Conservation (phyloP, 2,329 filamentous ascomycete species). For the Fusarium sp. region DNA sequence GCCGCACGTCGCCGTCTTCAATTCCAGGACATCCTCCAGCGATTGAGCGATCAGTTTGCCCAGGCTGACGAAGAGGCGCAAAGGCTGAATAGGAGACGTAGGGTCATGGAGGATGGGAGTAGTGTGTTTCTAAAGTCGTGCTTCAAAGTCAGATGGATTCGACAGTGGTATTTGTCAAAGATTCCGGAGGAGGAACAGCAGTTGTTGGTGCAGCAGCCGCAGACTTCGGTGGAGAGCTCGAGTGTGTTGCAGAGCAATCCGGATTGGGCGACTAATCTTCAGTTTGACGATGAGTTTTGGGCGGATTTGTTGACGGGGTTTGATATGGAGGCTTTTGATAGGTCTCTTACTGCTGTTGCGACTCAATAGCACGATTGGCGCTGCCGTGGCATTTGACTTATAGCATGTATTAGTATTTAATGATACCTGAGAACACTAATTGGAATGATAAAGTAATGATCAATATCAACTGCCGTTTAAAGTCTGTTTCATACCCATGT, state of each 20-base stretch:
- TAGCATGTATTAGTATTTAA: neutral
- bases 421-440: neutral
- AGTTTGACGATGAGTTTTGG: constrained; percentile 46
- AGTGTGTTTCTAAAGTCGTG: constrained; percentile 46
- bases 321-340: constrained; percentile 23
- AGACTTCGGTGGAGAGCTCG: neutral
- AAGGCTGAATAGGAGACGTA: constrained; percentile 35
- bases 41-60: constrained; percentile 46
- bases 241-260: constrained; percentile 5
- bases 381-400: no score
- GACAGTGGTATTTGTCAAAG: constrained; percentile 51
- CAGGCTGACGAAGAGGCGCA: constrained; percentile 44
- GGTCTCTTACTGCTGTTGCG: neutral
- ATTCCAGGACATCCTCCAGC: constrained; percentile 42
- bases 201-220: neutral
- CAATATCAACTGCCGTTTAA: neutral
- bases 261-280: constrained; percentile 37
- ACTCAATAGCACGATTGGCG: neutral
- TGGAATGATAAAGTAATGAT: neutral
- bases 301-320: constrained; percentile 39
- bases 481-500: neutral
- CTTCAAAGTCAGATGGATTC: constrained; percentile 52
- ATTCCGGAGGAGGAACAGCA: constrained; percentile 28
- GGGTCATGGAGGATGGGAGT: constrained; percentile 45
- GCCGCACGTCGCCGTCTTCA: constrained; percentile 48